Evolutionary conservation across 108 stramenopile genomes (phyloP).

Genomic region (Skeletonema menzelii): DNA sequence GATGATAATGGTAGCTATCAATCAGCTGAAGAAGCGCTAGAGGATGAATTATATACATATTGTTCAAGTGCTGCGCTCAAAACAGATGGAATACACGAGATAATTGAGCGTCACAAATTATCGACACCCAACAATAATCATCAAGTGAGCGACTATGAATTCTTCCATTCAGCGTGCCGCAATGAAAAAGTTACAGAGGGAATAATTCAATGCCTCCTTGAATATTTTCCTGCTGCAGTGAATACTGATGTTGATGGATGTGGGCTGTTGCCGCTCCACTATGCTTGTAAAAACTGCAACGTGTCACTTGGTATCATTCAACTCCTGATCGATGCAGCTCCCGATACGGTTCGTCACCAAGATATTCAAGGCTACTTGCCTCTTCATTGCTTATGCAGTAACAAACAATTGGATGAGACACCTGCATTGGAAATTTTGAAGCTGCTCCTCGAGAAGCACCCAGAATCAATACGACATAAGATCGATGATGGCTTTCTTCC

Average conservation of each 20-base stretch:
- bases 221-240: background rate
- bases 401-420: background rate
- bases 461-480: background rate
- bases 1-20: too few species aligned
- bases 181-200: too few species aligned
- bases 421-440: background rate
- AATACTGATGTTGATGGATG: background rate
- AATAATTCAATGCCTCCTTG: too few species aligned
- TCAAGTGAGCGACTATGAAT: too few species aligned
- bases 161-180: too few species aligned
- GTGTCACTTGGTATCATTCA: background rate
- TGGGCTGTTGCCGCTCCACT: background rate
- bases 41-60: too few species aligned
- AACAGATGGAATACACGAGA: too few species aligned
- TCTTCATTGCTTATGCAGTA: background rate
- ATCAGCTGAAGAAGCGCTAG: too few species aligned
- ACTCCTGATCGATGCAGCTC: conserved; percentile 4
- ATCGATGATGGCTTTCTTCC: background rate
- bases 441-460: background rate
- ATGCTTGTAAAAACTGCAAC: background rate
- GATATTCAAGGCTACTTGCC: background rate
- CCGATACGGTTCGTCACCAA: background rate
- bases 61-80: too few species aligned
- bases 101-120: too few species aligned
- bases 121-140: too few species aligned